Percentiles rank a stretch among this genome's conserved stretches.
Conservation (phyloP, 345 rosid genomes). For the Bruguiera parviflora region DNA sequence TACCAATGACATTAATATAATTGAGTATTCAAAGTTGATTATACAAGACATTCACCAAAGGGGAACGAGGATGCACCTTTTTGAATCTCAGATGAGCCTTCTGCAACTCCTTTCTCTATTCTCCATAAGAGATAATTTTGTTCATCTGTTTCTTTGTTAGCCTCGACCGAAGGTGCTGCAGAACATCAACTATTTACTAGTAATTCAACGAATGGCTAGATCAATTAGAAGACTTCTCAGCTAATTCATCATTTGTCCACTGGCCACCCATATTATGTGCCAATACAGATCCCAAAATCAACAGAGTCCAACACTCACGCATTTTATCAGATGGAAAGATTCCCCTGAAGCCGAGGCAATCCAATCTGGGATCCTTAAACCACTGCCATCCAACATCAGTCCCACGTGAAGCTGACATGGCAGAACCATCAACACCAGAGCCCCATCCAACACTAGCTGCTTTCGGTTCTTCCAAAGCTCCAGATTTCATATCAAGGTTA, state of each 20-base stretch:
- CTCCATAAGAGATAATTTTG: slow-evolving; percentile 65
- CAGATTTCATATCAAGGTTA: slow-evolving; percentile 33
- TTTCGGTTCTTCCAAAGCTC: slow-evolving; percentile 50
- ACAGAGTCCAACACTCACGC: slow-evolving; percentile 43
- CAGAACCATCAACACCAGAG: slow-evolving; percentile 46
- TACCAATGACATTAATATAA: not conserved
- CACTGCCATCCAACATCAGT: slow-evolving; percentile 67
- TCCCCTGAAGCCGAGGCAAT: slow-evolving; percentile 74
- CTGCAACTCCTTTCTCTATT: slow-evolving; percentile 79
- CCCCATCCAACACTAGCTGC: slow-evolving; percentile 76
- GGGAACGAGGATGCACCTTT: slow-evolving; percentile 46
- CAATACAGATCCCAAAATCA: not conserved
- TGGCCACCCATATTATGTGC: not conserved
- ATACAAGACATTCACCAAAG: slow-evolving; percentile 1
- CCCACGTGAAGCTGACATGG: slow-evolving; percentile 55
- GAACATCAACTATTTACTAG: not conserved
- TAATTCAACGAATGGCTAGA: slow-evolving; percentile 5
- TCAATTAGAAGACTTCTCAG: slow-evolving; percentile 5
- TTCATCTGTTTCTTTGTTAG: slow-evolving; percentile 76
- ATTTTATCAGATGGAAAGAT: slow-evolving; percentile 52
- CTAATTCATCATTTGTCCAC: not conserved
- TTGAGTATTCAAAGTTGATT: not conserved
- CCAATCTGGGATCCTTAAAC: slow-evolving; percentile 87
- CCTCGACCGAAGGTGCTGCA: slow-evolving; percentile 85
- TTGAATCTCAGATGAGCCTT: slow-evolving; percentile 83